phyloP scores from a whole-genome alignment of 1,284 basidiomycete genomes.

The Bondarzewia mesenterica region DNA sequence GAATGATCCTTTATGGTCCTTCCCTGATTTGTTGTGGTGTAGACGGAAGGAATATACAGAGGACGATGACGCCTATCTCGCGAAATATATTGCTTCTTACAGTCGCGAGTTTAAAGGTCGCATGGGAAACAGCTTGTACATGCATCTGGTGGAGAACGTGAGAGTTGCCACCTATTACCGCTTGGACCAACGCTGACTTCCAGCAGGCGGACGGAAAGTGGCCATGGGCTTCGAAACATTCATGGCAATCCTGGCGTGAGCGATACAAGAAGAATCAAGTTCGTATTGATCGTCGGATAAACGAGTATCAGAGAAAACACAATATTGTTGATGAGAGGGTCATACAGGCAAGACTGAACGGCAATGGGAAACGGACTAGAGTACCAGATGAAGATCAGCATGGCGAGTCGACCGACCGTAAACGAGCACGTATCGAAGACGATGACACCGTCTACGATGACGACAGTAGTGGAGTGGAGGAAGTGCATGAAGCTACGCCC shows the following conservation, averaged over 20 bases:
- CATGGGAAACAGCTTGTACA: constrained; percentile 8
- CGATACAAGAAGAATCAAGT: not conserved
- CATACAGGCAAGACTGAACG: not conserved
- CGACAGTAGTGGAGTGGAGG: not conserved
- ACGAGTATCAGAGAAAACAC: not conserved
- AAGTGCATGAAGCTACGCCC: not conserved
- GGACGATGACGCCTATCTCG: constrained; percentile 8
- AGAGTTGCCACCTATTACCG: not conserved
- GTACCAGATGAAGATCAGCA: too few relatives aligned
- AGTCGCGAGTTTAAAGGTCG: constrained; percentile 5
- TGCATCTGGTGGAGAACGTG: constrained; percentile 8
- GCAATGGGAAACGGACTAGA: not conserved
- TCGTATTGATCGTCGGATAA: not conserved
- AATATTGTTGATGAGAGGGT: not conserved
- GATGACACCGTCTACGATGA: too few relatives aligned
- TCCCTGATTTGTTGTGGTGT: not conserved
- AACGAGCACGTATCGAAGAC: too few relatives aligned
- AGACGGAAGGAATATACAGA: not conserved
- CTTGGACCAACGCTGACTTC: not conserved
- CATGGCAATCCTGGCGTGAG: not conserved
- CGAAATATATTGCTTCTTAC: constrained; percentile 12
- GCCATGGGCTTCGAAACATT: constrained; percentile 2
- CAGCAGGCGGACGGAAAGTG: constrained; percentile 9
- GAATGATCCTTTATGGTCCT: not conserved
- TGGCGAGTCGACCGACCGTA: too few relatives aligned